Evolutionary conservation across 2,329 filamentous ascomycete species (phyloP).

Genomic region (Aureobasidium subglaciale): DNA sequence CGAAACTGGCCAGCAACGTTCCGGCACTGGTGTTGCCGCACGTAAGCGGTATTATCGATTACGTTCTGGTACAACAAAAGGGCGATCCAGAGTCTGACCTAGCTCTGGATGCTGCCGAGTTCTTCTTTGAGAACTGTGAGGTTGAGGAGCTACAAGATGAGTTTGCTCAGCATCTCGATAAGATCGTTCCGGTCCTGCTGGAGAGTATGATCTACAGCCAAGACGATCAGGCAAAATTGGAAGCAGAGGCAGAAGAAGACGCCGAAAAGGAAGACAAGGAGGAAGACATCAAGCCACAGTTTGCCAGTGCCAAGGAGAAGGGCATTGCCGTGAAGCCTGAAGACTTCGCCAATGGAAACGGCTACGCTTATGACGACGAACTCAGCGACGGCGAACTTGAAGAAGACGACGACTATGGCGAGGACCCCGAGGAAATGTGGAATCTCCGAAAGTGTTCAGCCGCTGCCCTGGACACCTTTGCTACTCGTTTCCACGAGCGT

Average conservation of each 20-base stretch:
- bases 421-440: slow-evolving; percentile 85
- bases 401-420: slow-evolving; percentile 61
- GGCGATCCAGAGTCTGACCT: slow-evolving; percentile 76
- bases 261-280: slow-evolving; percentile 84
- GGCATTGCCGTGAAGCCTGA: slow-evolving; percentile 30
- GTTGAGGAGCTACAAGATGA: slow-evolving; percentile 71
- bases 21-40: slow-evolving; percentile 88
- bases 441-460: slow-evolving; percentile 95
- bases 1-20: slow-evolving; percentile 81
- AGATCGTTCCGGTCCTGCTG: slow-evolving; percentile 83
- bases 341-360: slow-evolving; percentile 28
- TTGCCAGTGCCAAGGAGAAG: slow-evolving; percentile 56
- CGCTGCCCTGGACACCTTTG: slow-evolving; percentile 88
- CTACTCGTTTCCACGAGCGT: slow-evolving; percentile 76
- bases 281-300: slow-evolving; percentile 87
- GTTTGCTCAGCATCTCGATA: slow-evolving; percentile 68
- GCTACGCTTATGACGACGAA: slow-evolving; percentile 51
- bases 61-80: slow-evolving; percentile 84
- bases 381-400: slow-evolving; percentile 84
- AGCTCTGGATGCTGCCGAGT: slow-evolving; percentile 90
- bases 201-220: slow-evolving; percentile 95
- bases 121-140: slow-evolving; percentile 91
- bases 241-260: slow-evolving; percentile 70
- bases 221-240: slow-evolving; percentile 81
- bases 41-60: slow-evolving; percentile 80